phyloP scores from a whole-genome alignment of 78 protist species.

The Emiliania huxleyi region DNA sequence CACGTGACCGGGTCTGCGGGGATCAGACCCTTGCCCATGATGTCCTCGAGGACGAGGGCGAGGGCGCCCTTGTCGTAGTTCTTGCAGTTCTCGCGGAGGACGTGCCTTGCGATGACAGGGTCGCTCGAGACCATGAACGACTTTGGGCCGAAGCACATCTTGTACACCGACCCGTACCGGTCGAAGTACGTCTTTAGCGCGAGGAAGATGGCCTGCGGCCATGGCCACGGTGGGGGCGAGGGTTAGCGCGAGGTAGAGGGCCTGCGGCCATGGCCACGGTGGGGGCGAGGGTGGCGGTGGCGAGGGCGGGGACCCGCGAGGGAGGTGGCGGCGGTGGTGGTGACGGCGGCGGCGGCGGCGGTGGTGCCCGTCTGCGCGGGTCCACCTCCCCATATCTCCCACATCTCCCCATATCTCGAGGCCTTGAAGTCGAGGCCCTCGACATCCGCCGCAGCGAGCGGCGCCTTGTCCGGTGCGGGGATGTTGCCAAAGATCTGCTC shows the following conservation, averaged over 20 bases:
- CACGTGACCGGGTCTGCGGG: conserved; percentile 31
- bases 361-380: too few relatives aligned
- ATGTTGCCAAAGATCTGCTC: not conserved
- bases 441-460: conserved; percentile 26
- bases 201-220: not conserved
- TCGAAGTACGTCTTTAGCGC: conserved; percentile 14
- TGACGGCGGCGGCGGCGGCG: too few relatives aligned
- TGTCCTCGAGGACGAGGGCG: conserved; percentile 17
- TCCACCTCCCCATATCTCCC: too few relatives aligned
- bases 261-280: too few relatives aligned
- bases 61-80: not conserved
- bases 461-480: not conserved
- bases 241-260: too few relatives aligned
- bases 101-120: conserved; percentile 30
- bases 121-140: conserved; percentile 34
- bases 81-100: not conserved
- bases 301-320: too few relatives aligned
- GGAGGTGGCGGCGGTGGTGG: too few relatives aligned
- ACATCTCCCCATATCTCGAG: too few relatives aligned
- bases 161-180: conserved; percentile 6
- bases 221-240: too few relatives aligned
- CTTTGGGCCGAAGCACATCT: conserved; percentile 50
- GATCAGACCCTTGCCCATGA: conserved; percentile 41
- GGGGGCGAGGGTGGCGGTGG: too few relatives aligned
- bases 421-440: not conserved